Evolutionary conservation across 192 early-diverging fungal genomes (phyloP).

Genomic region (Entomortierella chlamydospora): DNA sequence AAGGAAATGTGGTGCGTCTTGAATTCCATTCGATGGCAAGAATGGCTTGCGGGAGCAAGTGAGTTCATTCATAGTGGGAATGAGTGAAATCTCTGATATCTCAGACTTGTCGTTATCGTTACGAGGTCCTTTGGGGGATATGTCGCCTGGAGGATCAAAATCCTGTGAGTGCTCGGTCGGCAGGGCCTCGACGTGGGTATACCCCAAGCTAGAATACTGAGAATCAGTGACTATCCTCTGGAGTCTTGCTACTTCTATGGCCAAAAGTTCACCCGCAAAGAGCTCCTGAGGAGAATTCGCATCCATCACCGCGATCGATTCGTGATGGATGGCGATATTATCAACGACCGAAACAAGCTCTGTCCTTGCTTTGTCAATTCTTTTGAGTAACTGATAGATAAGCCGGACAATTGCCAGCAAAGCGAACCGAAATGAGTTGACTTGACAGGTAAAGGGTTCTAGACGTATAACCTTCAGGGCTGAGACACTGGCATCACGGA

Average conservation of each 20-base stretch:
- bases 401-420: conserved; percentile 47
- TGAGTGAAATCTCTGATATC: conserved; percentile 59
- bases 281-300: too few species aligned
- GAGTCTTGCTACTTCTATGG: too few species aligned
- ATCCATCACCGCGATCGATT: too few species aligned
- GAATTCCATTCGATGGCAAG: conserved; percentile 60
- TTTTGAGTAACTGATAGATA: conserved; percentile 42
- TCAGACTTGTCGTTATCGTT: conserved; percentile 67
- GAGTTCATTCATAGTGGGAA: conserved; percentile 68
- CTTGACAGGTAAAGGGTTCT: conserved; percentile 14
- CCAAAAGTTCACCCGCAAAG: too few species aligned
- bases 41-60: conserved; percentile 47
- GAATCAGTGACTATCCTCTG: too few species aligned
- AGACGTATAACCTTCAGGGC: background rate
- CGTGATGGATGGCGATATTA: background rate
- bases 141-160: conserved; percentile 50
- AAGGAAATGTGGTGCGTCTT: conserved; percentile 60
- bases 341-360: too few species aligned
- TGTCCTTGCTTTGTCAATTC: conserved; percentile 30
- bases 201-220: background rate
- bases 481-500: conserved; percentile 25
- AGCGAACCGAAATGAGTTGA: conserved; percentile 19
- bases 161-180: background rate
- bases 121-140: conserved; percentile 49
- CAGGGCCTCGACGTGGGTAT: background rate